Conservation (phyloP, 2,329 filamentous ascomycete species). For the Cryphonectria radicalis region DNA sequence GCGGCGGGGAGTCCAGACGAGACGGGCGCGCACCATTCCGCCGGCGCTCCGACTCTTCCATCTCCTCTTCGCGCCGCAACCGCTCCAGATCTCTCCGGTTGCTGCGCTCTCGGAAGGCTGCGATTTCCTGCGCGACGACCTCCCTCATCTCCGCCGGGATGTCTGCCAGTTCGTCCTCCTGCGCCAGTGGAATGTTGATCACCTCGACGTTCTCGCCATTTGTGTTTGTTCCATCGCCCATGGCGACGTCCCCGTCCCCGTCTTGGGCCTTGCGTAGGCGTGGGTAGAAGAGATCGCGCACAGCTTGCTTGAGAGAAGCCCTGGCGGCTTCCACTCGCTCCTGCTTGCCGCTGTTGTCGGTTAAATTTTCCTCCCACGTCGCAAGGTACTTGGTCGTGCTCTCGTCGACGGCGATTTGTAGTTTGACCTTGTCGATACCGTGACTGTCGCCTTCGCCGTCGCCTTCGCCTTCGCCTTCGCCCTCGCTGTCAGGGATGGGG, state of each 20-base stretch:
- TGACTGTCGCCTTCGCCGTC: conserved; percentile 51
- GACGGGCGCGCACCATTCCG: conserved; percentile 69
- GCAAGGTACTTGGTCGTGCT: conserved; percentile 85
- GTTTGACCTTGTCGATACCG: conserved; percentile 68
- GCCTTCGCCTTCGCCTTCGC: conserved; percentile 43
- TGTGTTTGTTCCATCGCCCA: conserved; percentile 64
- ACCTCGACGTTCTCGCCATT: conserved; percentile 71
- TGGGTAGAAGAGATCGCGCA: conserved; percentile 76
- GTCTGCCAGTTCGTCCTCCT: conserved; percentile 92
- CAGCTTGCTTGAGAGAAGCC: conserved; percentile 66
- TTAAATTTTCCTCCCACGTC: conserved; percentile 71
- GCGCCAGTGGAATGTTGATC: conserved; percentile 83
- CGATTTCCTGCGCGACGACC: conserved; percentile 91
- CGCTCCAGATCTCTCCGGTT: conserved; percentile 88
- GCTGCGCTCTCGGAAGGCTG: conserved; percentile 90
- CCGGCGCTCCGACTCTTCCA: conserved; percentile 82
- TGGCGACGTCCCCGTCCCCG: conserved; percentile 68
- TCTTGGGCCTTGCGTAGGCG: conserved; percentile 55
- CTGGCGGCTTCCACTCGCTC: conserved; percentile 73
- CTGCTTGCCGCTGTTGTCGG: conserved; percentile 66
- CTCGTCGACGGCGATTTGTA: conserved; percentile 80
- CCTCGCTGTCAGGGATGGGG: conserved; percentile 34
- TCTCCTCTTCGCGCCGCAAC: conserved; percentile 84
- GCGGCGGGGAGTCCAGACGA: conserved; percentile 73
- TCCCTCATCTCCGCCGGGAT: conserved; percentile 97